Conservation (phyloP, 139 green algal species). For the Mesotaenium endlicherianum region DNA sequence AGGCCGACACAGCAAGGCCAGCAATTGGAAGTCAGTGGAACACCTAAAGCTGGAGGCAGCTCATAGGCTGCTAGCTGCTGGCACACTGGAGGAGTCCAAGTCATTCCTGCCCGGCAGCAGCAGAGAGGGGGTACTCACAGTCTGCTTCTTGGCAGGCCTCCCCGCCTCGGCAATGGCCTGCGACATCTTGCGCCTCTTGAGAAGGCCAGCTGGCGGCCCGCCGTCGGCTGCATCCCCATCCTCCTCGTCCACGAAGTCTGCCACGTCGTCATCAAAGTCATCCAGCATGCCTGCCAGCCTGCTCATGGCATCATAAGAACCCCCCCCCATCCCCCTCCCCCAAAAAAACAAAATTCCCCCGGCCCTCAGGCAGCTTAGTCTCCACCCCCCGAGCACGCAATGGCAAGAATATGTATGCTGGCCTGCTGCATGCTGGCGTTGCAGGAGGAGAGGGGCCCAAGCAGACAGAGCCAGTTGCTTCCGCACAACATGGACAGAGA, state of each 20-base stretch:
- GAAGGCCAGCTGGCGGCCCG: not conserved
- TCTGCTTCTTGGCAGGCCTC: slow-evolving; percentile 26
- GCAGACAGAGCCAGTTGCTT: not conserved
- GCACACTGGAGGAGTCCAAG: too few relatives aligned
- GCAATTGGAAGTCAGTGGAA: too few relatives aligned
- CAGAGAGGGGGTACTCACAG: not conserved
- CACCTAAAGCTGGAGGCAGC: too few relatives aligned
- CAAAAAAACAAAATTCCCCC: slow-evolving; percentile 26
- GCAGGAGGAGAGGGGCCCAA: slow-evolving; percentile 7
- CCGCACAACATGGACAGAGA: not conserved
- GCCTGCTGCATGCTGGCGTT: not conserved
- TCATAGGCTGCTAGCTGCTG: too few relatives aligned
- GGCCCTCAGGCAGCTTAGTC: too few relatives aligned
- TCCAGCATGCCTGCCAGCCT: slow-evolving; percentile 59
- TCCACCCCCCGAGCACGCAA: too few relatives aligned
- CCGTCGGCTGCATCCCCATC: slow-evolving; percentile 14
- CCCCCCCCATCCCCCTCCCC: not conserved
- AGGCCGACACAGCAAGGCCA: too few relatives aligned
- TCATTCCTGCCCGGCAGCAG: too few relatives aligned
- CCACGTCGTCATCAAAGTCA: slow-evolving; percentile 93
- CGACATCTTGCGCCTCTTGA: slow-evolving; percentile 13
- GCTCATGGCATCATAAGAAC: slow-evolving; percentile 9
- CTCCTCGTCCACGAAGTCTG: slow-evolving; percentile 69
- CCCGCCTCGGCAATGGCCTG: slow-evolving; percentile 23
- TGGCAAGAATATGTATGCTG: too few relatives aligned